Evolutionary conservation across 202 grass and related monocot species (phyloP), one percentile per base, ranked within the genome.

Genomic region (Schoenoplectus tabernaemontani): DNA sequence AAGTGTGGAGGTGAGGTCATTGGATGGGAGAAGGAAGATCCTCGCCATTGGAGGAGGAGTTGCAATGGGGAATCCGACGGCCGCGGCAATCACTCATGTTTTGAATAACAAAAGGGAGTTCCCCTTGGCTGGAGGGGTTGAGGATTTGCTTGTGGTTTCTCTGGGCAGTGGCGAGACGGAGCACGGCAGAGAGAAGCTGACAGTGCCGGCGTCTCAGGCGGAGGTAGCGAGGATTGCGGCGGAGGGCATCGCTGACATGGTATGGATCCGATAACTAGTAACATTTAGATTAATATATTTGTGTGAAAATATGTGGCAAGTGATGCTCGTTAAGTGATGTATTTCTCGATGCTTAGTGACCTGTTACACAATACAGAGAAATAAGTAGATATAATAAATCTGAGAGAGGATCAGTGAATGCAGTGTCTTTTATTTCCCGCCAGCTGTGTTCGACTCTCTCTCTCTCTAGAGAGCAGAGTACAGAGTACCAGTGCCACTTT

Each of bases 71-170:
- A 97, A 97, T 84, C 93, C 93, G 15, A 64, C 93, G 4, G 93
- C 91, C 1, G 93, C 91, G 0, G 93, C 93, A 64, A 93, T 97
- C 85, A 97, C 88, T 1, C 93, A 97, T 78, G 91, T 97, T 7
- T 87, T 97, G 26, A 92, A 97, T 69, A 97, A 97, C 89, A 97
- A 93, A 81, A 86, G 82, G 78, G 93, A 97, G 80, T 97, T 93
- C 77, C 93, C 91, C 3, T 86, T 93, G 72, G 93, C 93, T 51
- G 64, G 65, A 19, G 82, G 85, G 4, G 85, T 97, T 57, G 85
- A 97, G 38, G 91, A 97, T 84, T 91, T 97, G 60, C 86, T 97
- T 59, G 85, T 97, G 19, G 85, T 97, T 2, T 97, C 93, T 12
- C 85, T 97, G 39, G 91, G 93, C 0, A 75, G 86, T 62, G 1